Evolutionary conservation across 345 rosid species (phyloP).

Genomic region (Populus alba): DNA sequence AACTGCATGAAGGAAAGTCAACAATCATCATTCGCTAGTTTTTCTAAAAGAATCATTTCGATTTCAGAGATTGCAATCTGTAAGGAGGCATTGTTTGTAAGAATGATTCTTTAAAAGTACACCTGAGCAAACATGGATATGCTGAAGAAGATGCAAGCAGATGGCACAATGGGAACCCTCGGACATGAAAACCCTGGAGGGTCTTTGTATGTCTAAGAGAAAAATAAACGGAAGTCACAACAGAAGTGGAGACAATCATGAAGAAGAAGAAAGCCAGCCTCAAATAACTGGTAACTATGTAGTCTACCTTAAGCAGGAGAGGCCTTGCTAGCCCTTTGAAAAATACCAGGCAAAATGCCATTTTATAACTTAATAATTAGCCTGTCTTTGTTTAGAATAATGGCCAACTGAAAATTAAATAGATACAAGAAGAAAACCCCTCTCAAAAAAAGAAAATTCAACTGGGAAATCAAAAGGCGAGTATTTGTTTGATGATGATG

Average conservation of each 20-base stretch:
- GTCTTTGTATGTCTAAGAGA: conserved; percentile 51
- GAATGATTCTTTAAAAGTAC: conserved; percentile 5
- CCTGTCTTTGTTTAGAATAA: not conserved
- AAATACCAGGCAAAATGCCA: not conserved
- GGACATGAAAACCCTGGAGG: conserved; percentile 84
- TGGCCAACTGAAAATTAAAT: not conserved
- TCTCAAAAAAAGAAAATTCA: too few species aligned
- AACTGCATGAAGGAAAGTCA: conserved; percentile 44
- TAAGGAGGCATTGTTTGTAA: not conserved
- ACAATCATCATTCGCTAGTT: conserved; percentile 1
- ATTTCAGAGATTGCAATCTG: not conserved
- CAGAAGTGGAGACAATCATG: not conserved
- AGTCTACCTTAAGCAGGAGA: too few species aligned
- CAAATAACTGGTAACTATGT: too few species aligned
- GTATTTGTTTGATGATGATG: not conserved
- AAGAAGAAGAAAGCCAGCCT: not conserved
- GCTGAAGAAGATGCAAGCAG: conserved; percentile 81
- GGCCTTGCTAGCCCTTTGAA: too few species aligned
- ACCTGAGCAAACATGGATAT: conserved; percentile 97
- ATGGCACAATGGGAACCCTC: conserved; percentile 77
- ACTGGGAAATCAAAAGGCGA: too few species aligned
- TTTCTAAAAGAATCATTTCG: not conserved
- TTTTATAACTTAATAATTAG: not conserved
- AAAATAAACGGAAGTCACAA: not conserved
- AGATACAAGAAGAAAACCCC: not conserved